Percentiles rank a stretch among this genome's conserved stretches.
Conservation (phyloP, 1,284 basidiomycete genomes). For the Ustilago esculenta region DNA sequence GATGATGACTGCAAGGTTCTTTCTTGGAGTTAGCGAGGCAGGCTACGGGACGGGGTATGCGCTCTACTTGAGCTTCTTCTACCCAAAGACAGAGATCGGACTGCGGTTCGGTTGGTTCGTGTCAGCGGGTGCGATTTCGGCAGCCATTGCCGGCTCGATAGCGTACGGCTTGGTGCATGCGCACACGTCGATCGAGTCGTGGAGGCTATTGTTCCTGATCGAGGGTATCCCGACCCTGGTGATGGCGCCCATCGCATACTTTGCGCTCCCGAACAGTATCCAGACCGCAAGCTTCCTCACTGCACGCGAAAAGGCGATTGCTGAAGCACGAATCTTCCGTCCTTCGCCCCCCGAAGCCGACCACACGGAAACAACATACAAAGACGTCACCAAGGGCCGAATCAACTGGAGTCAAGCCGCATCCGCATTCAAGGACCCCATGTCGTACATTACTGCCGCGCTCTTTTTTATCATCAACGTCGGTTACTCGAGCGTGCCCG, state of each 20-base stretch:
- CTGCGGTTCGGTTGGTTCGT: conserved; percentile 55
- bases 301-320: conserved; percentile 50
- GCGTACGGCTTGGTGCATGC: conserved; percentile 61
- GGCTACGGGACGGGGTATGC: conserved; percentile 59
- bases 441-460: conserved; percentile 49
- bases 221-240: conserved; percentile 61
- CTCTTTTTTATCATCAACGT: conserved; percentile 63
- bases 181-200: conserved; percentile 39
- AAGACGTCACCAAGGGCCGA: conserved; percentile 1
- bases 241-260: conserved; percentile 48
- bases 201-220: conserved; percentile 60
- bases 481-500: conserved; percentile 56
- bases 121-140: conserved; percentile 29
- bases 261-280: conserved; percentile 56
- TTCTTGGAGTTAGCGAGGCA: conserved; percentile 57
- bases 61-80: conserved; percentile 60
- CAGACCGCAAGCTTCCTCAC: conserved; percentile 53
- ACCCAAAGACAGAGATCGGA: conserved; percentile 58
- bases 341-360: conserved; percentile 20
- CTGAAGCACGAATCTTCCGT: conserved; percentile 49
- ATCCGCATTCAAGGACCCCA: conserved; percentile 49
- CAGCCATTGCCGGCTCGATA: conserved; percentile 53
- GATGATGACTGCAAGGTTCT: conserved; percentile 57
- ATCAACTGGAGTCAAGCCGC: conserved; percentile 34
- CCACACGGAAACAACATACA: neutral